Percentiles rank a stretch among this genome's conserved stretches.
Evolutionary conservation across 176 grass and related monocot species (phyloP).

Genomic region (Dendrocalamus sinicus): DNA sequence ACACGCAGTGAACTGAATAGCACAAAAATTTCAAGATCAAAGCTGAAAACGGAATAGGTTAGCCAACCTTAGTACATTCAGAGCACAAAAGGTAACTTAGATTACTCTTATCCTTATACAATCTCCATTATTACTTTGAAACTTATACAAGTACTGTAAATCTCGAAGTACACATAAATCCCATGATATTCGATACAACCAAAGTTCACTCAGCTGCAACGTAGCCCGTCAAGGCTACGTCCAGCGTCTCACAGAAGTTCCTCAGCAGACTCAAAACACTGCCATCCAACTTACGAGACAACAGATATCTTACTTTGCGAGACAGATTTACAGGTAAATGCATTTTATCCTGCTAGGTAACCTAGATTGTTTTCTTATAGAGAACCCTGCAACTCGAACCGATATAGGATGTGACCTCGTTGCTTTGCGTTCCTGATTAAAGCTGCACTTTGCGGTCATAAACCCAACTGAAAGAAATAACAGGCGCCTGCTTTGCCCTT

Average conservation of each 20-base stretch:
- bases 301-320: slow-evolving; percentile 42
- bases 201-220: slow-evolving; percentile 28
- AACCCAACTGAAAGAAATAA: slow-evolving; percentile 72
- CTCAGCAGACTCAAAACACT: slow-evolving; percentile 31
- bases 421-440: slow-evolving; percentile 33
- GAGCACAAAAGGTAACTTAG: background rate
- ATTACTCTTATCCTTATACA: slow-evolving; percentile 42
- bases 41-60: background rate
- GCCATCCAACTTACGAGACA: slow-evolving; percentile 41
- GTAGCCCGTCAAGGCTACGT: slow-evolving; percentile 19
- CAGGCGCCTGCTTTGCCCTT: slow-evolving; percentile 53
- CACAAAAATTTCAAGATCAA: background rate
- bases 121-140: slow-evolving; percentile 48
- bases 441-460: slow-evolving; percentile 63
- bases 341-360: slow-evolving; percentile 51
- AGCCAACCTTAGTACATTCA: background rate
- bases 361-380: slow-evolving; percentile 47
- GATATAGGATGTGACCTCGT: slow-evolving; percentile 3
- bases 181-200: slow-evolving; percentile 38
- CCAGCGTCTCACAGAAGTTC: slow-evolving; percentile 18
- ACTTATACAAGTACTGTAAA: slow-evolving; percentile 44
- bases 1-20: background rate
- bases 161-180: slow-evolving; percentile 34
- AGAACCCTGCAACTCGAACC: background rate
- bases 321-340: background rate